These are phyloP conservation scores for Erysimum pusillum DNA, from an alignment of 441 rosid species.

Conservation along the genomic window DNA sequence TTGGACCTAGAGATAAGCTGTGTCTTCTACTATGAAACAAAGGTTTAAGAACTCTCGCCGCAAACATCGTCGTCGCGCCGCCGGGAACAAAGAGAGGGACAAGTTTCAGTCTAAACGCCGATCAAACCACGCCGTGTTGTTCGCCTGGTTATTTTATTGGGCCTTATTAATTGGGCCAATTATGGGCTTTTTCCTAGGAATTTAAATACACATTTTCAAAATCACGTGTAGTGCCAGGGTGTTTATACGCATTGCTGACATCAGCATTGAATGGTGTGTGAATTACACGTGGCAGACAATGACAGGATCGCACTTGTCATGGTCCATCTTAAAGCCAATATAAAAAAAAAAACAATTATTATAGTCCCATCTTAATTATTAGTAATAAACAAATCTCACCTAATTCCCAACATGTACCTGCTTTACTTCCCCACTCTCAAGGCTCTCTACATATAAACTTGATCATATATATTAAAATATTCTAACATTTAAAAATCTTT, in stretches of 20 bases:
- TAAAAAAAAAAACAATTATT: slow-evolving; percentile 7
- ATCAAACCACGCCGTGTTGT: neutral
- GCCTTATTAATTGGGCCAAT: neutral
- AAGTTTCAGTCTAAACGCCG: neutral
- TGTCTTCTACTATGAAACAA: slow-evolving; percentile 21
- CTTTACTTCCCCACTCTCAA: slow-evolving; percentile 32
- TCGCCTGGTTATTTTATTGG: neutral
- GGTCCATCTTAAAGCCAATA: slow-evolving; percentile 33
- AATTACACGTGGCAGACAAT: slow-evolving; percentile 21
- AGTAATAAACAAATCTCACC: slow-evolving; percentile 38
- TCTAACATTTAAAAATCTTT: no score
- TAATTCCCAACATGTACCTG: slow-evolving; percentile 42
- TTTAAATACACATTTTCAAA: no score
- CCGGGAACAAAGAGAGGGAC: slow-evolving; percentile 8
- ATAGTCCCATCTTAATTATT: slow-evolving; percentile 17
- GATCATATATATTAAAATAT: no score
- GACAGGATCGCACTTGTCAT: slow-evolving; percentile 35
- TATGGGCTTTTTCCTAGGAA: neutral
- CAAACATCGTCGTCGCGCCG: slow-evolving; percentile 36
- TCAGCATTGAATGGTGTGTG: slow-evolving; percentile 8
- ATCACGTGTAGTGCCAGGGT: slow-evolving; percentile 6
- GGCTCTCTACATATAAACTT: neutral
- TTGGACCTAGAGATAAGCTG: neutral
- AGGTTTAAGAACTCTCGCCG: slow-evolving; percentile 31
- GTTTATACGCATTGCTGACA: slow-evolving; percentile 43